phyloP scores from a whole-genome alignment of 768 basidiomycete species.

The Lentinula lateritia region DNA sequence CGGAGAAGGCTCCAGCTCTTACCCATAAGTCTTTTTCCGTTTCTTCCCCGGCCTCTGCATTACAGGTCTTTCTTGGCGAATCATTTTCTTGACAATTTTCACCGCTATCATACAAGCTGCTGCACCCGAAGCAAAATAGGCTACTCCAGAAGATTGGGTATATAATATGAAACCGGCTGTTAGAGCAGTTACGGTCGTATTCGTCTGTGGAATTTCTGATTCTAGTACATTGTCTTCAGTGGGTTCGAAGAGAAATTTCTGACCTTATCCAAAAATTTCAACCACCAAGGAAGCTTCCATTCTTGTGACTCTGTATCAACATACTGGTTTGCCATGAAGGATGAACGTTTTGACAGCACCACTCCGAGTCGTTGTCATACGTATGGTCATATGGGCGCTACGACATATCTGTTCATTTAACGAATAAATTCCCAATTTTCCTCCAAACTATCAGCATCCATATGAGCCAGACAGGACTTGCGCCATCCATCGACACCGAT shows the following conservation, averaged over 20 bases:
- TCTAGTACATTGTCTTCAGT: not conserved
- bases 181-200: slow-evolving; percentile 46
- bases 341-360: too few relatives aligned
- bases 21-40: slow-evolving; percentile 67
- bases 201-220: slow-evolving; percentile 38
- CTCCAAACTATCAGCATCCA: not conserved
- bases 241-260: not conserved
- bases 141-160: slow-evolving; percentile 57
- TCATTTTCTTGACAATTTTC: slow-evolving; percentile 52
- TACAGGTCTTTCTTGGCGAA: slow-evolving; percentile 62
- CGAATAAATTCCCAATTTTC: too few relatives aligned
- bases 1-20: slow-evolving; percentile 14
- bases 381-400: too few relatives aligned
- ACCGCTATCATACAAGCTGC: slow-evolving; percentile 50
- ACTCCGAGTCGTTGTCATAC: too few relatives aligned
- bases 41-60: slow-evolving; percentile 23
- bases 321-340: not conserved
- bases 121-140: slow-evolving; percentile 57
- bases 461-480: not conserved
- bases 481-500: slow-evolving; percentile 6
- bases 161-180: slow-evolving; percentile 48
- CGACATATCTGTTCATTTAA: too few relatives aligned
- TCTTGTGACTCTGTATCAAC: not conserved
- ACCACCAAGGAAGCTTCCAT: slow-evolving; percentile 14
- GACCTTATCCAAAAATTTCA: slow-evolving; percentile 27